Base-by-base conservation (phyloP, 1,139 yeast species). In the Lodderomyces oxycetoniae region DNA sequence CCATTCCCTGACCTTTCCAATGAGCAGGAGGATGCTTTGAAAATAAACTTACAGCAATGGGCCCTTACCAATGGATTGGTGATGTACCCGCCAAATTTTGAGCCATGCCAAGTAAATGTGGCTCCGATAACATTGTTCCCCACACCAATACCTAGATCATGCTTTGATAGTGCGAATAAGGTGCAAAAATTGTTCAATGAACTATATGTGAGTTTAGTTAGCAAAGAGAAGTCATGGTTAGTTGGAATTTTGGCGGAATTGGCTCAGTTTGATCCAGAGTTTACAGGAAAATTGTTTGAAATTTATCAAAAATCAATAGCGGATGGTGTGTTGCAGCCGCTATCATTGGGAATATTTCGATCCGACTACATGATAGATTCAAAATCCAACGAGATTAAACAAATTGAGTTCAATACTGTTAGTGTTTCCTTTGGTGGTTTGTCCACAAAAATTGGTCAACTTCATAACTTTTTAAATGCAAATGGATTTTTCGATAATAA, bases 361-460 rank as follows among this genome's bases (percentile, higher is more conserved):
- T 83, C 94, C 1, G 98, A 91, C 52, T 91, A 89, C 50, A 79
- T 91, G 79, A 68, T 86, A 28, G 84, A 87, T 48, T 57, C 59
- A 17, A 55, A 59, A 14, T 39, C 40, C 10, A 49, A 55, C 17
- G 59, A 60, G 20, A 81, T 91, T 51, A 89, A 89, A 53, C 98
- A 93, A 57, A 89, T 91, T 35, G 99, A 91, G 55, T 91, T 89
- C 63, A 91, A 91, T 57, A 88, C 98, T 1, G 89, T 91, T 3
- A 83, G 96, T 49, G 95, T 91, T 2, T 88, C 97, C 1, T 91
- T 91, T 65, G 96, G 95, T 15, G 96, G 95, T 0, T 67, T 91
- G 36, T 82, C 96, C 1, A 59, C 87, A 10, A 83, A 81, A 52
- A 89, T 87, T 14, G 85, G 94, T 14, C 68, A 75, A 47, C 63